These are phyloP conservation scores for Conoideocrella luteorostrata DNA, from an alignment of 2,329 filamentous ascomycete species.

Conservation along the genomic window DNA sequence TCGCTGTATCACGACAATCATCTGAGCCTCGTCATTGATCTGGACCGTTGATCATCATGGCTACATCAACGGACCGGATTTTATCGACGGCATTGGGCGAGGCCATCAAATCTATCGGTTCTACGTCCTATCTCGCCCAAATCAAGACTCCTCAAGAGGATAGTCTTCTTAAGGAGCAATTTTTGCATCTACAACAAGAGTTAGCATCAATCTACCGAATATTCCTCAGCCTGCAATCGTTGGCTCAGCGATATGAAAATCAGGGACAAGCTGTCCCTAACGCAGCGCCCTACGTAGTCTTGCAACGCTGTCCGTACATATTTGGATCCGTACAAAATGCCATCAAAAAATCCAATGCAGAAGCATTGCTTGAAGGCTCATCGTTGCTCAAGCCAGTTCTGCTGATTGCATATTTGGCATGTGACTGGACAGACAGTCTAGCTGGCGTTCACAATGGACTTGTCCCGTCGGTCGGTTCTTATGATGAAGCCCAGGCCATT, in stretches of 20 bases:
- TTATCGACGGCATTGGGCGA: neutral
- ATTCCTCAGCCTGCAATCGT: neutral
- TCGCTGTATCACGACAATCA: too few relatives aligned
- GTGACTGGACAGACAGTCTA: neutral
- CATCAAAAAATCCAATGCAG: neutral
- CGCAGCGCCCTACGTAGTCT: neutral
- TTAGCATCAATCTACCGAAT: neutral
- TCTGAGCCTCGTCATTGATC: too few relatives aligned
- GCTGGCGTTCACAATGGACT: neutral
- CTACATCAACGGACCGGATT: neutral
- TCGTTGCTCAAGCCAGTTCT: neutral
- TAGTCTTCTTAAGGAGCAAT: neutral
- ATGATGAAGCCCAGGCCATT: neutral
- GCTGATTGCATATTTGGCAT: neutral
- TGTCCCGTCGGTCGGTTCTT: too few relatives aligned
- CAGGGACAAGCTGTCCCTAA: neutral
- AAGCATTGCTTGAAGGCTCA: too few relatives aligned
- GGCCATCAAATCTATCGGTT: neutral
- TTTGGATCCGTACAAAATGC: neutral
- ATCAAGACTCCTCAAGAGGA: neutral
- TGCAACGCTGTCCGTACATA: neutral
- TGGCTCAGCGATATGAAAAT: slow-evolving; percentile 1
- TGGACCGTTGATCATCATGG: too few relatives aligned
- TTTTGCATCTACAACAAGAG: neutral
- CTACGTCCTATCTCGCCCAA: neutral